phyloP scores from a whole-genome alignment of 352 stramenopile genomes.

The Pythium chondricola region DNA sequence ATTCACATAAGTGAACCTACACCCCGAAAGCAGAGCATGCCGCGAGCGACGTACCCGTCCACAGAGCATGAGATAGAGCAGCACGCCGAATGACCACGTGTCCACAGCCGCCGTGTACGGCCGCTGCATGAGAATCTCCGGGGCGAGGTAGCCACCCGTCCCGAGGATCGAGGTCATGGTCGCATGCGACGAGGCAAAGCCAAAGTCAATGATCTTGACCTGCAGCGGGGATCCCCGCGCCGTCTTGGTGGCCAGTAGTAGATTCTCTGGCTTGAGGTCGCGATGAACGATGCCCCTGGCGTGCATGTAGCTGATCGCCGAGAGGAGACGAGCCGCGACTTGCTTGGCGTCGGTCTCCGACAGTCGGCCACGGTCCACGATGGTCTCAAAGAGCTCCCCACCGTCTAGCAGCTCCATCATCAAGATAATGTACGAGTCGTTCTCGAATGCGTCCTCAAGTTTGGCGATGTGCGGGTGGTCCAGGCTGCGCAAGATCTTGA shows the following conservation, averaged over 20 bases:
- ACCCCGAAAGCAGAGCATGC: background rate
- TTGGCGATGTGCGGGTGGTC: slow-evolving; percentile 67
- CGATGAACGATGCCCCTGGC: slow-evolving; percentile 56
- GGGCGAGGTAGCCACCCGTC: slow-evolving; percentile 93
- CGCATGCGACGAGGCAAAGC: slow-evolving; percentile 89
- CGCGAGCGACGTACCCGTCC: slow-evolving; percentile 73
- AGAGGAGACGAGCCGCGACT: slow-evolving; percentile 52
- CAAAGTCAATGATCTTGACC: slow-evolving; percentile 99
- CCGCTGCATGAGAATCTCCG: slow-evolving; percentile 95
- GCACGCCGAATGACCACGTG: slow-evolving; percentile 96
- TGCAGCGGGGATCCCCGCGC: slow-evolving; percentile 23
- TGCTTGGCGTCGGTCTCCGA: slow-evolving; percentile 46
- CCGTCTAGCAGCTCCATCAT: slow-evolving; percentile 76
- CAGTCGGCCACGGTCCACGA: slow-evolving; percentile 59
- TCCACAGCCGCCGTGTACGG: slow-evolving; percentile 95
- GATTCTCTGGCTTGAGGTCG: slow-evolving; percentile 76
- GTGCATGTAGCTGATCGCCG: slow-evolving; percentile 72
- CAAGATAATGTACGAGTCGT: slow-evolving; percentile 49
- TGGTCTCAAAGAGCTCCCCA: slow-evolving; percentile 78
- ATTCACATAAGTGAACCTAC: background rate
- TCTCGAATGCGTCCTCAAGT: slow-evolving; percentile 61
- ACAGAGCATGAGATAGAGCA: slow-evolving; percentile 95
- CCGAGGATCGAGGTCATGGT: slow-evolving; percentile 73
- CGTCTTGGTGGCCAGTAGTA: slow-evolving; percentile 41
- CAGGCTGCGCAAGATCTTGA: slow-evolving; percentile 54